phyloP scores from a whole-genome alignment of 495 filamentous ascomycete species.

The Podospora australis region DNA sequence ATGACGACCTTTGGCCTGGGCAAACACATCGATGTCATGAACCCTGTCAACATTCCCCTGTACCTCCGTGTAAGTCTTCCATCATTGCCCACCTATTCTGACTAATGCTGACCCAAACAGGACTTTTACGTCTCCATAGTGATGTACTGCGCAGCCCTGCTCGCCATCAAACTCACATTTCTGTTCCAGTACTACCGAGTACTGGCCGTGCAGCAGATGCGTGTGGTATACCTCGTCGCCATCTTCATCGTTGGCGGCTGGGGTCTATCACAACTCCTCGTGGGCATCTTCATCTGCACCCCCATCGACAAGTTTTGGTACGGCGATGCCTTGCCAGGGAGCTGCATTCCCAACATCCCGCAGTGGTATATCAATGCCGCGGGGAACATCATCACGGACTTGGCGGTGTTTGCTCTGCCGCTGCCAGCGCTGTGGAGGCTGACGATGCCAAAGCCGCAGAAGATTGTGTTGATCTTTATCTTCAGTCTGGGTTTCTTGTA shows the following conservation, averaged over 20 bases:
- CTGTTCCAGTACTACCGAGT: slow-evolving; percentile 33
- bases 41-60: slow-evolving; percentile 10
- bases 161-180: slow-evolving; percentile 28
- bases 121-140: slow-evolving; percentile 31
- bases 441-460: slow-evolving; percentile 32
- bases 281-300: slow-evolving; percentile 26
- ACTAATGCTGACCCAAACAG: too few relatives aligned
- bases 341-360: slow-evolving; percentile 24
- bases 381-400: slow-evolving; percentile 33
- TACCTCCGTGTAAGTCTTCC: slow-evolving; percentile 17
- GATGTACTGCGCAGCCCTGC: slow-evolving; percentile 23
- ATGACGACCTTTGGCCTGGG: slow-evolving; percentile 23
- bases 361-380: slow-evolving; percentile 32
- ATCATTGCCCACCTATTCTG: too few relatives aligned
- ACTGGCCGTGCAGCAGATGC: slow-evolving; percentile 23
- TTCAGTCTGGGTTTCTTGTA: slow-evolving; percentile 37
- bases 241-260: slow-evolving; percentile 27
- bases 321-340: slow-evolving; percentile 4
- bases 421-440: slow-evolving; percentile 28
- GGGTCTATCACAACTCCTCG: slow-evolving; percentile 21
- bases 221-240: slow-evolving; percentile 17
- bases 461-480: slow-evolving; percentile 27
- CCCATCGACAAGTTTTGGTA: slow-evolving; percentile 29
- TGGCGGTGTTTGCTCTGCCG: slow-evolving; percentile 31
- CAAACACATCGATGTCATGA: slow-evolving; percentile 17